Conservation (phyloP, 805 yeast genomes). For the Wickerhamomyces bisporus region DNA sequence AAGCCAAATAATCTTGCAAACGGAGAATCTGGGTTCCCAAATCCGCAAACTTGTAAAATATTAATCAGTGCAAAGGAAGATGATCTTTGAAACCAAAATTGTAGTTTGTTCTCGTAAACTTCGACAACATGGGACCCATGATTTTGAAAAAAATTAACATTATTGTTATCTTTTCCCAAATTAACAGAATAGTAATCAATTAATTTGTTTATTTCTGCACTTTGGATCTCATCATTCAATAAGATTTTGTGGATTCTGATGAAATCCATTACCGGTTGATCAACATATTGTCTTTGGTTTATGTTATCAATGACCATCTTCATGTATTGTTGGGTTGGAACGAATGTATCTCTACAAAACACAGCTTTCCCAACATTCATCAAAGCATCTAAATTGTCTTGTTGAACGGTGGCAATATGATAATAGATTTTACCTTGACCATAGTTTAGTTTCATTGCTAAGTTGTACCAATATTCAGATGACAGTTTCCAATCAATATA, state of each 20-base stretch:
- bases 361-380: slow-evolving; percentile 77
- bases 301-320: slow-evolving; percentile 75
- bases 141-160: slow-evolving; percentile 54
- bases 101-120: slow-evolving; percentile 31
- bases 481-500: slow-evolving; percentile 82
- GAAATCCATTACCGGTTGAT: slow-evolving; percentile 27
- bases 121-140: slow-evolving; percentile 25
- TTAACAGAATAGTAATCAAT: slow-evolving; percentile 23
- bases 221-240: slow-evolving; percentile 16
- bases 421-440: slow-evolving; percentile 85
- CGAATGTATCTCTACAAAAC: slow-evolving; percentile 76
- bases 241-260: slow-evolving; percentile 24
- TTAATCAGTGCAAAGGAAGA: slow-evolving; percentile 73
- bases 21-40: slow-evolving; percentile 72
- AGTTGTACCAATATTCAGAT: slow-evolving; percentile 78
- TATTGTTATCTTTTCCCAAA: slow-evolving; percentile 43
- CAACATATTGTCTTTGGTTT: slow-evolving; percentile 46
- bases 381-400: slow-evolving; percentile 62
- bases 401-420: slow-evolving; percentile 84
- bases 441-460: slow-evolving; percentile 66
- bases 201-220: slow-evolving; percentile 51
- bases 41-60: slow-evolving; percentile 68
- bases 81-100: slow-evolving; percentile 74
- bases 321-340: slow-evolving; percentile 75
- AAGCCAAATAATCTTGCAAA: slow-evolving; percentile 70